These are phyloP conservation scores for Sporothrix dimorphospora DNA, from an alignment of 2,329 filamentous ascomycete genomes.

Conservation along the genomic window DNA sequence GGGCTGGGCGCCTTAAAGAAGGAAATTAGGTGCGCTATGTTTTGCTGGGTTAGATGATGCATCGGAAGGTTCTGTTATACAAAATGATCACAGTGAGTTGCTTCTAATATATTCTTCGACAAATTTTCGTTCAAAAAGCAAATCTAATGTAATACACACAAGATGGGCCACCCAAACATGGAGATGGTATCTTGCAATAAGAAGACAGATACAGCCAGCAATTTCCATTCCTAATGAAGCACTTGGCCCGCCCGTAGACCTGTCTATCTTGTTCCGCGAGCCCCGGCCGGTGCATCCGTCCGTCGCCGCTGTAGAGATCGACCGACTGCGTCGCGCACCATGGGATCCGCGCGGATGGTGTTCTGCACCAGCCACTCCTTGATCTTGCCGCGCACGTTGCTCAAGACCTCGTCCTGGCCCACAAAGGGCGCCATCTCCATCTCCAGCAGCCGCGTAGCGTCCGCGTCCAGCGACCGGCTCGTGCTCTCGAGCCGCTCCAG, in stretches of 20 bases:
- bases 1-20: not conserved
- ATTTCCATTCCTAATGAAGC: not conserved
- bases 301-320: conserved; percentile 66
- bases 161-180: not conserved
- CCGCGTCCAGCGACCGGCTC: conserved; percentile 64
- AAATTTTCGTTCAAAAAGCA: not conserved
- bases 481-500: conserved; percentile 68
- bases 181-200: not conserved
- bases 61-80: not conserved
- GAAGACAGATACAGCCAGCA: not conserved
- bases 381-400: conserved; percentile 70
- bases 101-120: too few relatives aligned
- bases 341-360: conserved; percentile 75
- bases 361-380: conserved; percentile 89
- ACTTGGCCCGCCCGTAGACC: not conserved
- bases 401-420: conserved; percentile 67
- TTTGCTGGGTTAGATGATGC: not conserved
- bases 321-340: conserved; percentile 79
- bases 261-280: conserved; percentile 52
- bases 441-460: conserved; percentile 70
- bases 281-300: conserved; percentile 64
- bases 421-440: conserved; percentile 81
- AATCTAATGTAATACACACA: not conserved
- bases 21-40: not conserved
- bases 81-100: not conserved